A percentile compares a stretch with the other conserved stretches of the same genome.
Conservation (phyloP, 2,329 filamentous ascomycete genomes). For the Diplodia intermedia region DNA sequence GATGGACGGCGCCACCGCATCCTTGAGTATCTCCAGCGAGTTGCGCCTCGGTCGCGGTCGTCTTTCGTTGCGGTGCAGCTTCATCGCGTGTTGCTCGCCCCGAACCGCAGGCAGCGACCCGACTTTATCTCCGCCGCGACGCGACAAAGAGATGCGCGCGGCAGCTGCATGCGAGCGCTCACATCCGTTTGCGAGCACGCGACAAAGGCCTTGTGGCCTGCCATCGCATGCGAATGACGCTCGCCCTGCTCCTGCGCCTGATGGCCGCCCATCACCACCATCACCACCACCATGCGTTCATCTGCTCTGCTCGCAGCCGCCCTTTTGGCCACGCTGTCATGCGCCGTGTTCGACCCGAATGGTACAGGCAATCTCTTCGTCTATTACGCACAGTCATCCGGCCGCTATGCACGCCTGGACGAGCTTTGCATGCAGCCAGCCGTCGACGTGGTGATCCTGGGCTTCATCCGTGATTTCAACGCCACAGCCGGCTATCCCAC, state of each 20-base stretch:
- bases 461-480: conserved; percentile 29
- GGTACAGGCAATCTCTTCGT: conserved; percentile 16
- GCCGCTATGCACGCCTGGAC: conserved; percentile 8
- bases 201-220: conserved; percentile 9
- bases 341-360: conserved; percentile 3
- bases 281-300: conserved; percentile 4
- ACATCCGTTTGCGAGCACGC: neutral
- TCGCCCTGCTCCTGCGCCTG: neutral
- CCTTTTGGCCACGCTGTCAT: neutral
- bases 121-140: neutral
- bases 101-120: neutral
- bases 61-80: neutral
- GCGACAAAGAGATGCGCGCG: neutral
- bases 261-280: neutral
- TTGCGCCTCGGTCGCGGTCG: conserved; percentile 11
- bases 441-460: conserved; percentile 25
- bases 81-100: neutral
- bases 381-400: conserved; percentile 25
- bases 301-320: neutral
- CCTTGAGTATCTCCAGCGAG: conserved; percentile 15
- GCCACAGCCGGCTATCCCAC: conserved; percentile 20
- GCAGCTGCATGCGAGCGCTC: neutral
- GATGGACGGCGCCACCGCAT: conserved; percentile 23
- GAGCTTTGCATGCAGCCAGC: neutral
- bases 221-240: neutral